Base-by-base conservation (phyloP, 805 yeast genomes). In the Starmerella asiatica region DNA sequence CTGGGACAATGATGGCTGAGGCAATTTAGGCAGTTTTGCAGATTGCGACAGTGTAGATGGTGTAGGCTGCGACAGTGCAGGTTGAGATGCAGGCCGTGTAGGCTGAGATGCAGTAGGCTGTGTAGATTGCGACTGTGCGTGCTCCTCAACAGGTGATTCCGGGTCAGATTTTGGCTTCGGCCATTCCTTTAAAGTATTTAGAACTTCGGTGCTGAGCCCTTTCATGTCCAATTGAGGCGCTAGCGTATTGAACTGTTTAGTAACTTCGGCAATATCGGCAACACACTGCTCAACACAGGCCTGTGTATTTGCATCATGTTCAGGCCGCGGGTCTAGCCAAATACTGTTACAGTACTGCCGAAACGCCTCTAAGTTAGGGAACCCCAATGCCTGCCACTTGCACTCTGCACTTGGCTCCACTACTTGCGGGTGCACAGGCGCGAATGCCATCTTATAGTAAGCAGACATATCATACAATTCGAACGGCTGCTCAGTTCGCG, bases 261-360 rank as follows among this genome's bases (percentile, higher is more conserved):
- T 32, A n/a, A 17, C 8, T 11, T 20, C 26, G 16, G n/a, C 34
- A 5, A 32, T 32, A 16, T 32, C 34, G 4, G 7, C 16, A 7
- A 32, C 34, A 6, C 19, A 16, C 7, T 6, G 5, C 5, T 32
- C 18, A 11, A 32, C 18, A 8, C 16, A 36, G 44, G 17, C 46
- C 55, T 23, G 49, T 11, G 7, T 11, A 11, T 23, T 11, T 11
- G 7, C 26, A 11, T 23, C 26, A 23, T 23, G 9, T 7, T 23
- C 11, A 23, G 26, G 26, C 15, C 52, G 40, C 2, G 58, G 49
- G 11, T 47, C 46, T 24, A 53, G 46, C 53, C 56, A 55, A 29
- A 50, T 42, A 8, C 41, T 37, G 16, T 39, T 14, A 21, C 52
- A 38, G 23, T 44, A 36, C 7, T 47, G 41, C 29, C 43, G 37